Conservation (phyloP, 805 yeast genomes). For the Metschnikowia amazonensis region DNA sequence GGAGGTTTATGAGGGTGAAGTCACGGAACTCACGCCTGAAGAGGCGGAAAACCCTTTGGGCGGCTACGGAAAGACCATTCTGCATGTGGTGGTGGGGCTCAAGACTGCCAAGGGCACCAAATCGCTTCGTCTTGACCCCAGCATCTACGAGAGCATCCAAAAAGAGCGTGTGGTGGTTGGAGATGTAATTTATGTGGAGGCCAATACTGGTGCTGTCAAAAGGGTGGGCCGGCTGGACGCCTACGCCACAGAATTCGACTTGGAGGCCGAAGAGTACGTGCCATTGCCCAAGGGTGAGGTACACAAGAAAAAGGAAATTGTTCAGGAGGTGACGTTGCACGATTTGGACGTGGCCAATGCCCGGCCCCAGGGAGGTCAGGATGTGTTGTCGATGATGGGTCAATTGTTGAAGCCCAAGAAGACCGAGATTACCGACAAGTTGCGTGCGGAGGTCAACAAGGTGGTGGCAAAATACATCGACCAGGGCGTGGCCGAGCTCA, state of each 20-base stretch:
- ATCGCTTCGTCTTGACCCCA: constrained; percentile 84
- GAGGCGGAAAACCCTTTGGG: constrained; percentile 96
- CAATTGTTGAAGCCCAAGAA: constrained; percentile 93
- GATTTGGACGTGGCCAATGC: constrained; percentile 97
- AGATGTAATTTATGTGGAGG: constrained; percentile 94
- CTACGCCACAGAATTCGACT: constrained; percentile 95
- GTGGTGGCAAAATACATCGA: constrained; percentile 95
- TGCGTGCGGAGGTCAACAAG: constrained; percentile 89
- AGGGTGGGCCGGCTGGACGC: constrained; percentile 98
- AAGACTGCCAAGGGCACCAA: constrained; percentile 91
- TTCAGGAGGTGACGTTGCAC: constrained; percentile 94
- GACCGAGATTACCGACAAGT: constrained; percentile 94
- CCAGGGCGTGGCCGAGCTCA: constrained; percentile 95
- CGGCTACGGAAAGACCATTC: constrained; percentile 94
- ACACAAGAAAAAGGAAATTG: constrained; percentile 95
- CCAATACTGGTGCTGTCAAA: constrained; percentile 95
- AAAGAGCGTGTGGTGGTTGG: constrained; percentile 94
- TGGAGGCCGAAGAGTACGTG: constrained; percentile 98
- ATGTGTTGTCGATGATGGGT: constrained; percentile 93
- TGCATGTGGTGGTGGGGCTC: constrained; percentile 90
- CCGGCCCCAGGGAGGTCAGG: constrained; percentile 96
- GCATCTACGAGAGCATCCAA: constrained; percentile 88
- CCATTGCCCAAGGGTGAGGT: constrained; percentile 99
- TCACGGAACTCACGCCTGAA: constrained; percentile 90
- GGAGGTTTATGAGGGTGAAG: constrained; percentile 98